phyloP scores from a whole-genome alignment of 31 red algal species.

The Porphyra umbilicalis region DNA sequence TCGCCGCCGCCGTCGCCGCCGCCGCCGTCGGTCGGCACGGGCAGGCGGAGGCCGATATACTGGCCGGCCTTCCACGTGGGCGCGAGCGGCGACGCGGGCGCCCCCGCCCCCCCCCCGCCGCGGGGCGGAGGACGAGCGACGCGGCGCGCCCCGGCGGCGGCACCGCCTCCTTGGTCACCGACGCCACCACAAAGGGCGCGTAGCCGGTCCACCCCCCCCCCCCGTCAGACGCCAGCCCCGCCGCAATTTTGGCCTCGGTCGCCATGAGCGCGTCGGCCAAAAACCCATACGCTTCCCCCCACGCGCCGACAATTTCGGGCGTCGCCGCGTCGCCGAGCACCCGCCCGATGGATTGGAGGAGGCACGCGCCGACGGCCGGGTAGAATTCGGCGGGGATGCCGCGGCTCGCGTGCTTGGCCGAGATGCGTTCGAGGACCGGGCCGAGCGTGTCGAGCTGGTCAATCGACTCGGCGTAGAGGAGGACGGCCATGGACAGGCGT shows the following conservation, averaged over 20 bases:
- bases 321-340: conserved; percentile 20
- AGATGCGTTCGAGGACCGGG: conserved; percentile 33
- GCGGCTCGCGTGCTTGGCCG: conserved; percentile 31
- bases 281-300: conserved; percentile 30
- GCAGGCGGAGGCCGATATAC: background rate
- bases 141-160: background rate
- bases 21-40: background rate
- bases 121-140: background rate
- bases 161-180: background rate
- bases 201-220: conserved; percentile 10
- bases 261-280: conserved; percentile 29
- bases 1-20: background rate
- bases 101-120: background rate
- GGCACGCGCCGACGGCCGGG: conserved; percentile 32
- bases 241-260: conserved; percentile 18
- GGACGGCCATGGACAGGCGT: conserved; percentile 26
- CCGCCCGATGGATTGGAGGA: conserved; percentile 23
- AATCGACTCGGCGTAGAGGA: conserved; percentile 46
- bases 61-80: background rate
- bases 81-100: background rate
- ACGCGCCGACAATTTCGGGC: conserved; percentile 17
- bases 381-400: conserved; percentile 24
- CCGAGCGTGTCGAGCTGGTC: conserved; percentile 28
- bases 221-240: conserved; percentile 9
- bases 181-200: background rate